Base-by-base conservation (phyloP, 176 grass and related monocot species). In the Ensete ventricosum region DNA sequence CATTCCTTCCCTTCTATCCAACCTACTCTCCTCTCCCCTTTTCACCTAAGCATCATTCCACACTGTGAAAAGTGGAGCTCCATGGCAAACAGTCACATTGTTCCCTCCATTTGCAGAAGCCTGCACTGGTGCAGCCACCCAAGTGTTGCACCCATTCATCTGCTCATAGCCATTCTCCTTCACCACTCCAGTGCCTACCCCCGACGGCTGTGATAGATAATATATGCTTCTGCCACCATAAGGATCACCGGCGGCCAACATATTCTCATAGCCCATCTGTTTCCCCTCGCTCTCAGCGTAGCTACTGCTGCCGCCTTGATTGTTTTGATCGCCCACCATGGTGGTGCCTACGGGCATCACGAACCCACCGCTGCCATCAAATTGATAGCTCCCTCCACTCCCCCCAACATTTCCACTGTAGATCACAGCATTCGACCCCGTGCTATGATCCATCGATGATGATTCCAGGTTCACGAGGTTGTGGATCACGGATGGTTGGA, bases 41-140 rank as follows among this genome's bases (percentile, higher is more conserved):
- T 11, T 16, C 9, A 50, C 24, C 67, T 75, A 85, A 83, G 77
- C 76, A 83, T 89, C 87, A 57, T 89, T 89, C 87, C 82, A 85
- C 6, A 80, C 82, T 13, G 90, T 83, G 26, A 89, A 77, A 14
- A 83, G 63, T 59, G 87, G 77, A 17, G 82, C 54, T 52, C 87
- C 87, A 78, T 89, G 90, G 83, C 82, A 84, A 65, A 87, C 80
- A 13, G 79, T 81, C 11, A 84, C 84, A 73, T 84, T 65, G 63
- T 27, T 27, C 63, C 64, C 17, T 53, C 85, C 84, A 14, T 71
- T 55, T 8, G 67, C 50, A 11, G 82, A 80, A 27, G 81, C 50
- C 62, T 79, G 76, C 25, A 75, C 53, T 2, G 82, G 50, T 2
- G 24, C 54, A 1, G 75, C 79, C 81, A 85, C 76, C 82, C 82